Evolutionary conservation across 2,329 filamentous ascomycete genomes (phyloP).

Genomic region (Pseudogymnoascus verrucosus): DNA sequence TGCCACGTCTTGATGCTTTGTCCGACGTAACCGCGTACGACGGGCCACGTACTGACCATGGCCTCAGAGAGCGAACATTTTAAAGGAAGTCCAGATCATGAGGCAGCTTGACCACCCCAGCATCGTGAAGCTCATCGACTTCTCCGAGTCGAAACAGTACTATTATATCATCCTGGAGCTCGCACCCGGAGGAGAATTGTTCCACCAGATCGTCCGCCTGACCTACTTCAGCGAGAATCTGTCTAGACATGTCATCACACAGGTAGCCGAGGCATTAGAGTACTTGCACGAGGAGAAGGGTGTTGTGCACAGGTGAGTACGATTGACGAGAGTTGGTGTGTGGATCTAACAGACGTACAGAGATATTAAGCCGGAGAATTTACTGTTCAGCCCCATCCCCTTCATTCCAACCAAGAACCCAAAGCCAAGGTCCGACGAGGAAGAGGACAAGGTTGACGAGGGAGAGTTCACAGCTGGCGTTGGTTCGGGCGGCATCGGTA

Average conservation of each 20-base stretch:
- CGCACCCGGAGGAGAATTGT: constrained; percentile 89
- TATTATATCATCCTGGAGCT: constrained; percentile 97
- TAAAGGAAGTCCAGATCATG: constrained; percentile 99
- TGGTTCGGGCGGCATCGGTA: constrained; percentile 83
- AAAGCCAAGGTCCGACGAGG: constrained; percentile 74
- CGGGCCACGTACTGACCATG: constrained; percentile 12
- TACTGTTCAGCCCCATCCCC: constrained; percentile 82
- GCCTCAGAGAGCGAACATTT: constrained; percentile 80
- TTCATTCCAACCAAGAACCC: constrained; percentile 73
- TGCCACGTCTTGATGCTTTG: constrained; percentile 20
- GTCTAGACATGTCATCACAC: constrained; percentile 85
- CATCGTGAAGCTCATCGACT: constrained; percentile 87
- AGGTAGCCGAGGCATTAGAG: constrained; percentile 89
- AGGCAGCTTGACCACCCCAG: constrained; percentile 93
- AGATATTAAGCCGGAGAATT: constrained; percentile 97
- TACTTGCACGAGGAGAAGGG: constrained; percentile 93
- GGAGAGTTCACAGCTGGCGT: constrained; percentile 80
- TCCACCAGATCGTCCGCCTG: constrained; percentile 95
- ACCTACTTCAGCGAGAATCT: constrained; percentile 98
- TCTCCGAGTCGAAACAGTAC: constrained; percentile 87
- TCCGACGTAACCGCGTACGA: constrained; percentile 20
- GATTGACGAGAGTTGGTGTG: background rate
- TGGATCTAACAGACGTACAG: constrained; percentile 40
- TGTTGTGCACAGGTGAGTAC: constrained; percentile 85
- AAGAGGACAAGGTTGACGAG: constrained; percentile 96